Evolutionary conservation across 768 basidiomycete genomes (phyloP).

Genomic region (Amanita pseudoporphyria): DNA sequence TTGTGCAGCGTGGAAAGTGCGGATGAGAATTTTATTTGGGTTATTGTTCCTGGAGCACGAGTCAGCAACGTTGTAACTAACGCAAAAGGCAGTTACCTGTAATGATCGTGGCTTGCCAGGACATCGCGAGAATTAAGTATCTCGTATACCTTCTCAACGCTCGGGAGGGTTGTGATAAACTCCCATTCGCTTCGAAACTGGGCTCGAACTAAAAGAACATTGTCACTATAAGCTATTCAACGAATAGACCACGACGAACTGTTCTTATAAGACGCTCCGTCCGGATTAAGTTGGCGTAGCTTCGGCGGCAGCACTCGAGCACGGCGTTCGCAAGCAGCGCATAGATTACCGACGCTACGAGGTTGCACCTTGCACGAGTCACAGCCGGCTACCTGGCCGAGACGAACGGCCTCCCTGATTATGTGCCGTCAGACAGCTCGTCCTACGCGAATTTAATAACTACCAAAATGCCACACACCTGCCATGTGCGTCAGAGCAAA

Average conservation of each 20-base stretch:
- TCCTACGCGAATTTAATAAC: not conserved
- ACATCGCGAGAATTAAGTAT: slow-evolving; percentile 32
- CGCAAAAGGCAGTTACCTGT: slow-evolving; percentile 27
- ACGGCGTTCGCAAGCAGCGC: slow-evolving; percentile 40
- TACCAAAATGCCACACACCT: slow-evolving; percentile 27
- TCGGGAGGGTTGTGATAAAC: slow-evolving; percentile 24
- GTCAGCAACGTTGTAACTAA: not conserved
- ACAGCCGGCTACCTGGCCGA: slow-evolving; percentile 40
- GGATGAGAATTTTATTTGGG: slow-evolving; percentile 34
- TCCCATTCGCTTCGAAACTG: slow-evolving; percentile 53
- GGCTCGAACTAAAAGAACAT: slow-evolving; percentile 25
- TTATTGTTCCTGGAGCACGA: slow-evolving; percentile 22
- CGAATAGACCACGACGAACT: slow-evolving; percentile 25
- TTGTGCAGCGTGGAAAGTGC: slow-evolving; percentile 54
- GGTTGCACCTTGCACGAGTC: slow-evolving; percentile 38
- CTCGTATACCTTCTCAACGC: slow-evolving; percentile 49
- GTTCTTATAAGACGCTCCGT: slow-evolving; percentile 40
- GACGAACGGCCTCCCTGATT: slow-evolving; percentile 41
- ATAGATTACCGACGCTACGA: slow-evolving; percentile 34
- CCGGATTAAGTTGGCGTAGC: slow-evolving; percentile 37
- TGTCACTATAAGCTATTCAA: not conserved
- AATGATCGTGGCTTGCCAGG: slow-evolving; percentile 36
- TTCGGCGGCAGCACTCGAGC: slow-evolving; percentile 28
- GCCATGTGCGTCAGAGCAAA: slow-evolving; percentile 52
- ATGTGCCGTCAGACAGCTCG: slow-evolving; percentile 2